Evolutionary conservation across 78 protist genomes (phyloP).

Genomic region (Dictyostelium capitatum): DNA sequence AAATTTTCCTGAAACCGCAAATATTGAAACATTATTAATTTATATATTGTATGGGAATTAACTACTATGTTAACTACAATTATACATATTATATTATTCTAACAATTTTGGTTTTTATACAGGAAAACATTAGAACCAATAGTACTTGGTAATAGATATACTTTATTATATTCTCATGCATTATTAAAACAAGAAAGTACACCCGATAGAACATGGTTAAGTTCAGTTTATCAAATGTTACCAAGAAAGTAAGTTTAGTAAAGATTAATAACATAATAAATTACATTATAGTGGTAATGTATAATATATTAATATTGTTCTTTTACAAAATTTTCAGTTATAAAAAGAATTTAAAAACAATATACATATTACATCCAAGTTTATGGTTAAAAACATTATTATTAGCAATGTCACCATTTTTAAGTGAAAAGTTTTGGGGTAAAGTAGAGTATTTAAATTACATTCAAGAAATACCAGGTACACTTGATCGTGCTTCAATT

Average conservation of each 20-base stretch:
- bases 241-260: constrained; percentile 81
- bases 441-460: constrained; percentile 62
- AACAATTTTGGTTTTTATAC: background rate
- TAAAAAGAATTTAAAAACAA: constrained; percentile 68
- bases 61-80: no score
- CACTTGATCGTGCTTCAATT: background rate
- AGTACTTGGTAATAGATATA: constrained; percentile 31
- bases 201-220: constrained; percentile 65
- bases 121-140: constrained; percentile 66
- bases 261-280: no score
- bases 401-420: constrained; percentile 75
- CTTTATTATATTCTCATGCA: constrained; percentile 54
- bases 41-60: constrained; percentile 28
- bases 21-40: constrained; percentile 15
- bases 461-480: constrained; percentile 62
- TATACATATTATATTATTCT: background rate
- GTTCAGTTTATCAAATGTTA: constrained; percentile 37
- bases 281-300: no score
- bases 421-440: constrained; percentile 79
- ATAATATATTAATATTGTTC: no score
- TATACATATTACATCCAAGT: constrained; percentile 69
- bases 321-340: no score
- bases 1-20: constrained; percentile 11
- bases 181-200: constrained; percentile 36
- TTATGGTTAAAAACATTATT: constrained; percentile 59